Evolutionary conservation across 2,329 filamentous ascomycete genomes (phyloP).

Genomic region (Alternaria gaisen): DNA sequence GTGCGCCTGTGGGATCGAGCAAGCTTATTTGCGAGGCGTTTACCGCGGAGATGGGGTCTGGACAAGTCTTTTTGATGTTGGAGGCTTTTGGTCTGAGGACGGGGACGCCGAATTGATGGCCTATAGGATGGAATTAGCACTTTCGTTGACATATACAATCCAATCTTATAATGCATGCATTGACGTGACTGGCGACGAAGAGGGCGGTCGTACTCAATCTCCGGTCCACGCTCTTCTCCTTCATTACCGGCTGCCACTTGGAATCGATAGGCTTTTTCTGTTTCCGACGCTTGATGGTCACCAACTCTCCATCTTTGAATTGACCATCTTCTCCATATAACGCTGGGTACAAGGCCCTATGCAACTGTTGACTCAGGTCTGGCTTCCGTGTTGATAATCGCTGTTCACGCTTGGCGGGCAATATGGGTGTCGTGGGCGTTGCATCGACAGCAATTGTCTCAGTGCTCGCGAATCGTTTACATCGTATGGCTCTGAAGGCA

Average conservation of each 20-base stretch:
- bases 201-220: slow-evolving; percentile 18
- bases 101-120: slow-evolving; percentile 56
- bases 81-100: slow-evolving; percentile 61
- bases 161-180: background rate
- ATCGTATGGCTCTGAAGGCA: slow-evolving; percentile 25
- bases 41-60: slow-evolving; percentile 74
- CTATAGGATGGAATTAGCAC: slow-evolving; percentile 18
- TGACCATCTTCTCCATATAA: slow-evolving; percentile 8
- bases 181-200: background rate
- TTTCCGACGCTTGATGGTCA: slow-evolving; percentile 4
- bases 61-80: slow-evolving; percentile 64
- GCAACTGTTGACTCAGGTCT: slow-evolving; percentile 30
- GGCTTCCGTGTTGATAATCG: slow-evolving; percentile 14
- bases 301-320: slow-evolving; percentile 1
- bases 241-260: slow-evolving; percentile 25
- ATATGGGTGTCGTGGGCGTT: slow-evolving; percentile 8
- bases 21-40: slow-evolving; percentile 72
- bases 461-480: slow-evolving; percentile 32
- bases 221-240: slow-evolving; percentile 20
- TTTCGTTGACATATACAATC: background rate
- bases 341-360: slow-evolving; percentile 29
- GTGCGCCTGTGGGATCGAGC: slow-evolving; percentile 86
- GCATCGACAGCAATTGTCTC: slow-evolving; percentile 23
- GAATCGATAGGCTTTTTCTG: slow-evolving; percentile 18
- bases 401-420: slow-evolving; percentile 13